A percentile compares a stretch with the other conserved stretches of the same genome.
These are phyloP conservation scores for Platanus orientalis DNA, from an alignment of 164 flowering plant genomes.

Conservation along the genomic window DNA sequence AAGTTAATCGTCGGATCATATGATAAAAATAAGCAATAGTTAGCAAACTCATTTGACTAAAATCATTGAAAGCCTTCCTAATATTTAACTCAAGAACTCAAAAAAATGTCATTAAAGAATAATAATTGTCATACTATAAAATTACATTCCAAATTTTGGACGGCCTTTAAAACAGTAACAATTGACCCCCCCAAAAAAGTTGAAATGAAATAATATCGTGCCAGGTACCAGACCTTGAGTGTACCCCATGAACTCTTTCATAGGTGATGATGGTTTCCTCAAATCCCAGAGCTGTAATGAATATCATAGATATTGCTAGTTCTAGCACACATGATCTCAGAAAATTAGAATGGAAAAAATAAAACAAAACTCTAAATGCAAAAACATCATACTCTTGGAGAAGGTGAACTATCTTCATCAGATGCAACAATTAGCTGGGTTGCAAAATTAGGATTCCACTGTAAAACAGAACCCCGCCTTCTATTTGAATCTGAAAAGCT, in stretches of 20 bases:
- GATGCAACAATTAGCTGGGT: constrained; percentile 96
- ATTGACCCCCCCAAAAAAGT: too few species aligned
- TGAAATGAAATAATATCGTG: neutral
- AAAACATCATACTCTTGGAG: constrained; percentile 51
- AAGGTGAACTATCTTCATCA: constrained; percentile 89
- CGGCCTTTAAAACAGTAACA: too few species aligned
- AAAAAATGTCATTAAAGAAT: neutral
- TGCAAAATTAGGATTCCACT: constrained; percentile 95
- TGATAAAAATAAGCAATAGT: neutral
- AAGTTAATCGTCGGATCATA: neutral
- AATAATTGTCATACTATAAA: neutral
- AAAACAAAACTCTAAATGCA: neutral
- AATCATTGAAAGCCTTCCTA: neutral
- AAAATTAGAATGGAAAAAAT: neutral
- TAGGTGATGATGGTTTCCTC: constrained; percentile 74
- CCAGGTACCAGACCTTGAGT: constrained; percentile 56
- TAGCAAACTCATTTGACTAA: neutral
- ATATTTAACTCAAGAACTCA: too few species aligned
- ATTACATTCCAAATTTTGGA: neutral
- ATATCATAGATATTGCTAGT: neutral
- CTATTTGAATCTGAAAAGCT: constrained; percentile 82
- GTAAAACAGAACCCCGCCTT: constrained; percentile 94
- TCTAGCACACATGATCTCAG: neutral
- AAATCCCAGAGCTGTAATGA: constrained; percentile 90
- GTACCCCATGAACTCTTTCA: constrained; percentile 87